A percentile compares a stretch with the other conserved stretches of the same genome.
Conservation (phyloP, 108 stramenopile genomes). For the Fragilariopsis cylindrus region DNA sequence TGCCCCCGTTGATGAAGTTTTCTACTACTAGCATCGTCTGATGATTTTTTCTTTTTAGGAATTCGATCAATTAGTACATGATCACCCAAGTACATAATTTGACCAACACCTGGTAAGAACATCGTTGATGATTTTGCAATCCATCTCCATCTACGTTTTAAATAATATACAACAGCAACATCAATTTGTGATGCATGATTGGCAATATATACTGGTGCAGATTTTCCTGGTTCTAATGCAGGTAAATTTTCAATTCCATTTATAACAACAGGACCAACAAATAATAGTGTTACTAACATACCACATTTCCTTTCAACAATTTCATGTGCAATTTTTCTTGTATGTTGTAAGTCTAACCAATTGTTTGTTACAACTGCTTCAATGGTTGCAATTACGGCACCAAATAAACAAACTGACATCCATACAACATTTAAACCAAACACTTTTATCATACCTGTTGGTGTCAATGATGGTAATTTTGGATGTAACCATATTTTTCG, state of each 20-base stretch:
- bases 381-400: slow-evolving; percentile 44
- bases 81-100: slow-evolving; percentile 61
- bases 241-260: slow-evolving; percentile 65
- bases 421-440: slow-evolving; percentile 71
- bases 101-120: slow-evolving; percentile 77
- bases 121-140: slow-evolving; percentile 71
- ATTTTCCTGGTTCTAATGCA: slow-evolving; percentile 14
- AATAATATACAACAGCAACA: slow-evolving; percentile 60
- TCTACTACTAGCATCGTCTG: neutral
- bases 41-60: slow-evolving; percentile 45
- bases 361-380: slow-evolving; percentile 39
- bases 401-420: slow-evolving; percentile 56
- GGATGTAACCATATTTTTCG: slow-evolving; percentile 69
- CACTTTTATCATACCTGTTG: slow-evolving; percentile 55
- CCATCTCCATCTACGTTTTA: slow-evolving; percentile 67
- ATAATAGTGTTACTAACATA: slow-evolving; percentile 13
- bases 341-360: slow-evolving; percentile 19
- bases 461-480: slow-evolving; percentile 53
- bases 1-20: slow-evolving; percentile 32
- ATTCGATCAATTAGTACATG: slow-evolving; percentile 74
- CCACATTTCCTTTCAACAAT: slow-evolving; percentile 39
- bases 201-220: slow-evolving; percentile 78
- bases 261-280: slow-evolving; percentile 62
- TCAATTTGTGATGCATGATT: slow-evolving; percentile 86
- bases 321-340: slow-evolving; percentile 40